phyloP scores from a whole-genome alignment of 2,329 filamentous ascomycete species.

The Orbilia brochopaga region DNA sequence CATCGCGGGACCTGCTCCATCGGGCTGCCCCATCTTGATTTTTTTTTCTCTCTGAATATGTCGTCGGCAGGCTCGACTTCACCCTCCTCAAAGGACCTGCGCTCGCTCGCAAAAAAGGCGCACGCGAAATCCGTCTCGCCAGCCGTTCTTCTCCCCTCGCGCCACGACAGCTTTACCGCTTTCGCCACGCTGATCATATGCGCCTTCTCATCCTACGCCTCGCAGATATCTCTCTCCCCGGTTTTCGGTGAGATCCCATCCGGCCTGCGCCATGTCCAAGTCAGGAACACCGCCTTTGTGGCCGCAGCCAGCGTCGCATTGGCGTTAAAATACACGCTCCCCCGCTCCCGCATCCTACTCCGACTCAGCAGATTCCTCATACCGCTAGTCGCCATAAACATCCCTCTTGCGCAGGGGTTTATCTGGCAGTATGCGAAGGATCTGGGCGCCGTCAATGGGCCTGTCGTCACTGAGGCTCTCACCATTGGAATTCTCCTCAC shows the following conservation, averaged over 20 bases:
- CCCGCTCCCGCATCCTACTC: constrained; percentile 32
- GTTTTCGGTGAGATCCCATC: constrained; percentile 86
- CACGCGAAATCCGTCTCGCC: constrained; percentile 10
- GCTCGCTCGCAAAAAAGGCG: constrained; percentile 37
- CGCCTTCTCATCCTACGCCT: constrained; percentile 70
- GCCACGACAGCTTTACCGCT: constrained; percentile 29
- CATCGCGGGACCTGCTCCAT: background rate
- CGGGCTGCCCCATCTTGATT: background rate
- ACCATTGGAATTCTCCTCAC: constrained; percentile 30
- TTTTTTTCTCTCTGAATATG: constrained; percentile 15
- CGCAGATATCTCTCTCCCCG: constrained; percentile 78
- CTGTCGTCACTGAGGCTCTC: constrained; percentile 71
- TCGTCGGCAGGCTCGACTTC: constrained; percentile 31
- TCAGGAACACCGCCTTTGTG: constrained; percentile 67
- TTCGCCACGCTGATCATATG: constrained; percentile 34
- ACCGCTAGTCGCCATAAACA: constrained; percentile 75
- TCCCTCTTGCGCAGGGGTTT: constrained; percentile 74
- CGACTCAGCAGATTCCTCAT: constrained; percentile 58
- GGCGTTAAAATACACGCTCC: constrained; percentile 44
- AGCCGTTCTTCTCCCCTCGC: constrained; percentile 28
- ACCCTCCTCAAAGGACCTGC: constrained; percentile 30
- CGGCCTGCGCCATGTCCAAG: constrained; percentile 71
- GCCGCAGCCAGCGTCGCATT: constrained; percentile 74
- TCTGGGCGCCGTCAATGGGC: constrained; percentile 74
- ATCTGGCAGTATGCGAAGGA: constrained; percentile 70